Conservation (phyloP, 306 rosid species). For the Lathyrus aphaca region DNA sequence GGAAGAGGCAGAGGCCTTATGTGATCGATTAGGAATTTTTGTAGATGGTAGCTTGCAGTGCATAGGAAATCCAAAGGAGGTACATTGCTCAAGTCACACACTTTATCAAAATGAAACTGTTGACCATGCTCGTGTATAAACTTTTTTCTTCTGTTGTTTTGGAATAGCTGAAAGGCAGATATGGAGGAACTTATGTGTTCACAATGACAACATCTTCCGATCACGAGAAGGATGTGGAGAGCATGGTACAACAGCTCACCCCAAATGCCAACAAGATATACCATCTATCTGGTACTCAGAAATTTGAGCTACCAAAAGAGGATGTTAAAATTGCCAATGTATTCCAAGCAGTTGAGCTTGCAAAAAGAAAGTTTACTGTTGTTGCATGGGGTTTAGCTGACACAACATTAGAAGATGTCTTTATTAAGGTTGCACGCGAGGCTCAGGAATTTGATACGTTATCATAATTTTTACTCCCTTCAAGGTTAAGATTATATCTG, state of each 20-base stretch:
- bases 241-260: conserved; percentile 59
- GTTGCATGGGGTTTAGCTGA: conserved; percentile 89
- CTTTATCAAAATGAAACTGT: conserved; percentile 33
- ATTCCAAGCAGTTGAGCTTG: conserved; percentile 70
- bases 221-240: conserved; percentile 72
- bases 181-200: conserved; percentile 87
- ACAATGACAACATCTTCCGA: conserved; percentile 83
- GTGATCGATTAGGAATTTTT: conserved; percentile 83
- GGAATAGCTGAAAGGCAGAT: conserved; percentile 79
- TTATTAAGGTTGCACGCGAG: conserved; percentile 78
- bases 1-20: conserved; percentile 92
- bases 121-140: neutral
- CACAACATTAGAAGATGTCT: conserved; percentile 89
- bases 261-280: conserved; percentile 74
- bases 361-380: conserved; percentile 72
- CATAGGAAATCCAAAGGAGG: conserved; percentile 91
- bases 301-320: conserved; percentile 82
- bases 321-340: conserved; percentile 75
- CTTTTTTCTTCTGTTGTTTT: conserved; percentile 37
- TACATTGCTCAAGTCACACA: conserved; percentile 26
- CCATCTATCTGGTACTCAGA: conserved; percentile 89
- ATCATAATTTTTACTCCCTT: conserved; percentile 40
- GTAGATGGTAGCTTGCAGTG: conserved; percentile 87
- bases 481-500: neutral
- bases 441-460: conserved; percentile 54